phyloP scores from a whole-genome alignment of 805 yeast species.

The Yamadazyma akitaensis region DNA sequence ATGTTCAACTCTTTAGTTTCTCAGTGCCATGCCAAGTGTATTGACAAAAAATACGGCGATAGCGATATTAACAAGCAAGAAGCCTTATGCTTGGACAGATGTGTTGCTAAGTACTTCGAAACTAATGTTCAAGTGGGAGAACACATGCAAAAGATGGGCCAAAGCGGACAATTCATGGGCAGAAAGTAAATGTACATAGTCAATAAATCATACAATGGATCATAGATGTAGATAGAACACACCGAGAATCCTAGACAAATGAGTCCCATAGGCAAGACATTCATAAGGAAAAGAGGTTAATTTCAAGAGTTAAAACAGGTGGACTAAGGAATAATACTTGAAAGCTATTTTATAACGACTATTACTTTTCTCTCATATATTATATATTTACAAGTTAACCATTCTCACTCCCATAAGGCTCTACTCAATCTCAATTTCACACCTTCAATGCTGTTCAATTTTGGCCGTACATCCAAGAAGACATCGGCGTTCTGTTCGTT shows the following conservation, averaged over 20 bases:
- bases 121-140: slow-evolving; percentile 95
- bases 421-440: slow-evolving; percentile 60
- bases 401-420: slow-evolving; percentile 31
- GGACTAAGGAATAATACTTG: too few species aligned
- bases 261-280: too few species aligned
- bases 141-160: slow-evolving; percentile 48
- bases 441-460: slow-evolving; percentile 80
- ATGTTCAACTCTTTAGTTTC: slow-evolving; percentile 93
- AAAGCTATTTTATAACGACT: too few species aligned
- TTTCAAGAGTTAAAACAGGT: too few species aligned
- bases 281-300: too few species aligned
- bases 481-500: slow-evolving; percentile 55
- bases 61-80: slow-evolving; percentile 77
- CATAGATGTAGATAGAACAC: background rate
- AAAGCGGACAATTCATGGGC: slow-evolving; percentile 46
- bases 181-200: slow-evolving; percentile 11
- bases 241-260: background rate
- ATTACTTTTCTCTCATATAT: background rate
- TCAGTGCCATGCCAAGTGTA: slow-evolving; percentile 86
- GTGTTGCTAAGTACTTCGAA: slow-evolving; percentile 93
- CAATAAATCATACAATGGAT: slow-evolving; percentile 1
- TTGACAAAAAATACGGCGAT: slow-evolving; percentile 60
- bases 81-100: slow-evolving; percentile 87
- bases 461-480: slow-evolving; percentile 88
- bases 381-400: background rate